phyloP scores from a whole-genome alignment of 2,329 filamentous ascomycete genomes.

The Kalaharituber pfeilii region DNA sequence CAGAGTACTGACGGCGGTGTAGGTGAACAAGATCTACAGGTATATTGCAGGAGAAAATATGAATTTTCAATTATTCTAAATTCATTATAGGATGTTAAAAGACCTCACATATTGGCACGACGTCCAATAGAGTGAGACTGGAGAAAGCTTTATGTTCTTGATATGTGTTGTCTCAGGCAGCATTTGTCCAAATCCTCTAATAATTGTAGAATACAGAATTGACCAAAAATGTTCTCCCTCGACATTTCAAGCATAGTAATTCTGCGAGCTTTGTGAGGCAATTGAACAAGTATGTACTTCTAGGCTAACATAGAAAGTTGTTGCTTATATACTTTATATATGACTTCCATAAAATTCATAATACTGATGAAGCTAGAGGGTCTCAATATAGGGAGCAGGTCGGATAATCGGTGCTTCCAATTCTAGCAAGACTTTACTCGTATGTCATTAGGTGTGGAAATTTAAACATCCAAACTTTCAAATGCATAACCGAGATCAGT shows the following conservation, averaged over 20 bases:
- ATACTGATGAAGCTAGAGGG: conserved; percentile 68
- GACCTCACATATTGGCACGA: conserved; percentile 83
- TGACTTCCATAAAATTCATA: conserved; percentile 94
- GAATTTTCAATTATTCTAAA: conserved; percentile 2
- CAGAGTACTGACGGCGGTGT: conserved; percentile 7
- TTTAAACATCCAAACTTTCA: conserved; percentile 97
- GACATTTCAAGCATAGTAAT: conserved; percentile 98
- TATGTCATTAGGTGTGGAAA: conserved; percentile 55
- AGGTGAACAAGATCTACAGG: conserved; percentile 99
- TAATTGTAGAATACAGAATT: conserved; percentile 76
- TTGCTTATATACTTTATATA: conserved; percentile 12
- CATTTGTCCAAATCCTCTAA: conserved; percentile 16
- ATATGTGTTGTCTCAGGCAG: conserved; percentile 43
- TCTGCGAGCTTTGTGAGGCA: conserved; percentile 94
- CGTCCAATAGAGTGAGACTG: conserved; percentile 87
- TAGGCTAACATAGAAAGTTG: conserved; percentile 4
- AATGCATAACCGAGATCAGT: conserved; percentile 82
- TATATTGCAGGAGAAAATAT: conserved; percentile 33
- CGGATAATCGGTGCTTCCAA: conserved; percentile 25
- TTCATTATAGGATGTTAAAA: conserved; percentile 64
- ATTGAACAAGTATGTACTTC: conserved; percentile 63
- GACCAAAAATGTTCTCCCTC: conserved; percentile 87
- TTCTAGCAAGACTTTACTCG: conserved; percentile 7
- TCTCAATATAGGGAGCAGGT: conserved; percentile 61
- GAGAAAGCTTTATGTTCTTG: conserved; percentile 94